Evolutionary conservation across 1,284 basidiomycete genomes (phyloP).

Genomic region (Rhodotorula sp.): DNA sequence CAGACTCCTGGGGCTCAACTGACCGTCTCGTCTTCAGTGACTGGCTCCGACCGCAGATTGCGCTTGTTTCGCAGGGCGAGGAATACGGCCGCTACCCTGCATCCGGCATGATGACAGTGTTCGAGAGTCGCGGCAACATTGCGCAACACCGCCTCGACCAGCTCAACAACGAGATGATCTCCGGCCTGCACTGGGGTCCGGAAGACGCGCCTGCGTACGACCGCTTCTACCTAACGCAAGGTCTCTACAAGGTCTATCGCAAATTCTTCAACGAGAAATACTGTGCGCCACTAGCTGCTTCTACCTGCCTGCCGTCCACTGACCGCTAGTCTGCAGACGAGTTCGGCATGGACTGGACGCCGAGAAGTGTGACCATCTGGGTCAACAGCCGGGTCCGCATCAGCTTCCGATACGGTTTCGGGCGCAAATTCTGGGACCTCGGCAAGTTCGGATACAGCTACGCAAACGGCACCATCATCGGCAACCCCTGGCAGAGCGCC

Average conservation of each 20-base stretch:
- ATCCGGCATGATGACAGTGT: constrained; percentile 25
- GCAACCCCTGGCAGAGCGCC: constrained; percentile 17
- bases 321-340: constrained; percentile 5
- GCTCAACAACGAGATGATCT: constrained; percentile 28
- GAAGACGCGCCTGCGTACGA: constrained; percentile 14
- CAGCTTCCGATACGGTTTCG: constrained; percentile 32
- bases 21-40: constrained; percentile 5
- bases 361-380: constrained; percentile 24
- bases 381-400: constrained; percentile 25
- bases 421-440: constrained; percentile 22
- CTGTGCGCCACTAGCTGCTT: background rate
- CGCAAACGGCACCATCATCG: constrained; percentile 24
- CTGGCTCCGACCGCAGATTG: constrained; percentile 35
- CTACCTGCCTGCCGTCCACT: background rate
- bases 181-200: constrained; percentile 26
- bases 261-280: constrained; percentile 27
- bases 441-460: constrained; percentile 29
- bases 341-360: constrained; percentile 34
- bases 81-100: constrained; percentile 27
- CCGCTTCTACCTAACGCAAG: constrained; percentile 25
- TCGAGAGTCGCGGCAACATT: constrained; percentile 31
- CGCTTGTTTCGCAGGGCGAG: constrained; percentile 23
- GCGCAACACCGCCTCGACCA: constrained; percentile 23
- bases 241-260: constrained; percentile 35
- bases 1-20: background rate